Percentiles rank a stretch among this genome's conserved stretches.
Conservation (phyloP, 495 filamentous ascomycete species). For the Trichoderma asperelloides region DNA sequence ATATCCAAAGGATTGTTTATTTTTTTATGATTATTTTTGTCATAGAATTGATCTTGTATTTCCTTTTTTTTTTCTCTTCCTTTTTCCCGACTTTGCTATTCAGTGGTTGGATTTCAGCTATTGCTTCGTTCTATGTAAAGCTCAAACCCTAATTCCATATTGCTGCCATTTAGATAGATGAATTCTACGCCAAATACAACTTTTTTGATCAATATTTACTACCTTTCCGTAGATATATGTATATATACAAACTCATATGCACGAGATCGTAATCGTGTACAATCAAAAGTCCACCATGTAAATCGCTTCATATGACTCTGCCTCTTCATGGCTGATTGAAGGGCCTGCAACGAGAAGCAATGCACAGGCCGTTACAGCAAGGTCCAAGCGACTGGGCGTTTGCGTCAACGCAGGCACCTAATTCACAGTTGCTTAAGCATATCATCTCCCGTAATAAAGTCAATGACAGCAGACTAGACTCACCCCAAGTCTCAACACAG, state of each 20-base stretch:
- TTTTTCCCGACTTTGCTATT: too few species aligned
- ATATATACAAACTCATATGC: too few species aligned
- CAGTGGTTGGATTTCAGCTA: too few species aligned
- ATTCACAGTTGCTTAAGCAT: too few species aligned
- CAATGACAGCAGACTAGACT: background rate
- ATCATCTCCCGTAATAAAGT: too few species aligned
- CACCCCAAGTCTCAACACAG: background rate
- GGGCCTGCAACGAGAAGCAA: background rate
- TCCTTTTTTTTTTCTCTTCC: too few species aligned
- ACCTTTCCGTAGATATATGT: too few species aligned
- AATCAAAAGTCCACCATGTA: background rate
- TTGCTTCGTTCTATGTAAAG: too few species aligned
- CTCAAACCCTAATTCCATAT: too few species aligned
- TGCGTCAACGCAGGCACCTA: background rate
- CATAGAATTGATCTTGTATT: background rate
- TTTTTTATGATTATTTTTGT: background rate
- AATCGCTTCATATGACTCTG: background rate
- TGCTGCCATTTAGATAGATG: too few species aligned
- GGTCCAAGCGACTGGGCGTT: background rate
- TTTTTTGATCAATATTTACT: too few species aligned
- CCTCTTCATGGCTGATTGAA: background rate
- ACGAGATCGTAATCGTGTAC: background rate
- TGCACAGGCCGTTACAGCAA: conserved; percentile 8
- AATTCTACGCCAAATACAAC: too few species aligned
- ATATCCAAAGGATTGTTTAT: background rate